phyloP scores from a whole-genome alignment of 2,329 filamentous ascomycete genomes.

The Lecanicillium sp. region DNA sequence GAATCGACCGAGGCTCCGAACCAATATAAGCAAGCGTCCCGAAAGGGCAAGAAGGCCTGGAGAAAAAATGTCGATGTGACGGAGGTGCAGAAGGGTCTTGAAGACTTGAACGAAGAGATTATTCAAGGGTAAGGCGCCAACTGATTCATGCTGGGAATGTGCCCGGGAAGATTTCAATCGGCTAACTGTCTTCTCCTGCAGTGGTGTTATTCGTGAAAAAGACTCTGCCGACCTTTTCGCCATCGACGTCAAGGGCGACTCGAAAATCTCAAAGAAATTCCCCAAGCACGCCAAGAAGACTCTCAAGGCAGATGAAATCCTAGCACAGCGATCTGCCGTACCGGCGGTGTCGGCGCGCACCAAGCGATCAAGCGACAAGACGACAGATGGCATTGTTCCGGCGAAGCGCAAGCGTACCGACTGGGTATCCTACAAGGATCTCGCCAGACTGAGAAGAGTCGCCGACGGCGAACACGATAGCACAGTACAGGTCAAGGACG shows the following conservation, averaged over 20 bases:
- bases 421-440: constrained; percentile 80
- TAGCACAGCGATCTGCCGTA: constrained; percentile 75
- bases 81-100: constrained; percentile 75
- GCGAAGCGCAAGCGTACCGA: constrained; percentile 71
- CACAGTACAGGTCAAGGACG: constrained; percentile 51
- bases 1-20: constrained; percentile 59
- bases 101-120: constrained; percentile 80
- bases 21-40: constrained; percentile 80
- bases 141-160: too few species aligned
- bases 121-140: constrained; percentile 84
- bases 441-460: constrained; percentile 68
- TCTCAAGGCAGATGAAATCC: constrained; percentile 87
- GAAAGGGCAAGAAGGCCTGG: constrained; percentile 99
- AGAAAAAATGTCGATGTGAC: constrained; percentile 95
- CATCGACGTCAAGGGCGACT: constrained; percentile 69
- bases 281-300: constrained; percentile 65
- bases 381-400: constrained; percentile 66
- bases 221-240: constrained; percentile 77
- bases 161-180: too few species aligned
- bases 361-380: constrained; percentile 69
- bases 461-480: constrained; percentile 65
- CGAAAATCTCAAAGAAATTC: constrained; percentile 56
- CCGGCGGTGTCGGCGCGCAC: constrained; percentile 68
- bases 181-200: constrained; percentile 36
- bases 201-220: constrained; percentile 81